Evolutionary conservation across 2,329 filamentous ascomycete species (phyloP), one percentile per base, ranked within the genome.

Genomic region (Pseudogymnoascus sp.): DNA sequence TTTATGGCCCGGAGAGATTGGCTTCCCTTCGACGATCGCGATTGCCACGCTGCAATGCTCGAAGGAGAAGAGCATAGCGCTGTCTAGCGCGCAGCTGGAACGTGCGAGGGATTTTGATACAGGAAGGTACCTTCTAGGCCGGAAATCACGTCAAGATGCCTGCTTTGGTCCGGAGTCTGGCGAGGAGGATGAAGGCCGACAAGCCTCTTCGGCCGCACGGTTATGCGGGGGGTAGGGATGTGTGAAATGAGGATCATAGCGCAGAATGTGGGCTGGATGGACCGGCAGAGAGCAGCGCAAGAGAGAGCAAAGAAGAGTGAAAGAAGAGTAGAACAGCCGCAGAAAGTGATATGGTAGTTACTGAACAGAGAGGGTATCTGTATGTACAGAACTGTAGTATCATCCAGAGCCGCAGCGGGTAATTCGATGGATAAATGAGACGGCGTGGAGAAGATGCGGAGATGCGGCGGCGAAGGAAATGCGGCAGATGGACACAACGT

Each of bases 61-160:
- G 14, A 51, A 12, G 6, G 6, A 8, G 23, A 31, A 5, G 45
- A 51, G 45, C 21, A 18, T 26, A 47, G 42, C 42, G 12, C 21
- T 12, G 42, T n/a, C 45, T 47, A 26, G 45, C 45, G 45, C 23
- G 23, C 23, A 51, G 45, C 23, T 29, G 23, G 45, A 26, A 51
- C 45, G 45, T 51, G 45, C 45, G 42, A 47, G 42, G 40, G 10
- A 21, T 12, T 21, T 29, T 51, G 45, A 14, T 29, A n/a, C 12
- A 26, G 2, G 16, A 51, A 51, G 45, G 23, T 51, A 51, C 45
- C 23, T 16, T 29, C 18, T 51, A 10, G 45, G 23, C 45, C 45
- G 45, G 45, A 51, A 51, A 51, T 51, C 45, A 51, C 45, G 45
- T 51, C 45, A 51, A 51, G 4, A 31, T 51, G 45, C 45, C 45